phyloP scores from a whole-genome alignment of 768 basidiomycete genomes.

The Mycena epipterygia region DNA sequence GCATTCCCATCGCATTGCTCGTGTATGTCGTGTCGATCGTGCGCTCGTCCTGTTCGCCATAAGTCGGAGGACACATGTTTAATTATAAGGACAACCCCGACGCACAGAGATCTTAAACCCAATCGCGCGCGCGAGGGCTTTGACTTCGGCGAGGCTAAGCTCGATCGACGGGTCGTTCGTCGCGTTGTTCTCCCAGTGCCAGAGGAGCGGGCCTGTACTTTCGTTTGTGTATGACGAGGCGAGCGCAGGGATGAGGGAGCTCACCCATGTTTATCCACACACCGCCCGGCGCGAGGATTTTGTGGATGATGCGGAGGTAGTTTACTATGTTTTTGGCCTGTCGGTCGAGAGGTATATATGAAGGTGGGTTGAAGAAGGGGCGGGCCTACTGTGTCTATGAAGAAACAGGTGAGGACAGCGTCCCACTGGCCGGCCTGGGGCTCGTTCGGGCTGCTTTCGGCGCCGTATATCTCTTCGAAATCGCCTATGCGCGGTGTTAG shows the following conservation, averaged over 20 bases:
- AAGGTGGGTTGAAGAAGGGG: neutral
- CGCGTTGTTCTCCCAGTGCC: constrained; percentile 96
- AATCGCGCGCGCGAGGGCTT: constrained; percentile 74
- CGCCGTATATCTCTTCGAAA: constrained; percentile 93
- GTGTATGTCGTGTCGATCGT: constrained; percentile 90
- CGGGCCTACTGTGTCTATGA: constrained; percentile 88
- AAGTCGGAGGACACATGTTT: neutral
- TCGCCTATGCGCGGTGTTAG: constrained; percentile 70
- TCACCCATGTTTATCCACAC: constrained; percentile 92
- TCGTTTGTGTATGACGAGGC: neutral
- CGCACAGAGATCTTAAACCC: constrained; percentile 89
- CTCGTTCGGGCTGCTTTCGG: constrained; percentile 60
- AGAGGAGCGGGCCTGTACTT: constrained; percentile 84
- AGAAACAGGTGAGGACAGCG: constrained; percentile 94
- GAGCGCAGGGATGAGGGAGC: constrained; percentile 24
- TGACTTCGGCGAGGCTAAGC: constrained; percentile 91
- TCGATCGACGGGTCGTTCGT: constrained; percentile 88
- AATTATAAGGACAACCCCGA: constrained; percentile 4
- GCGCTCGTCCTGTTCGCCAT: constrained; percentile 75
- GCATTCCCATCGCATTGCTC: constrained; percentile 83
- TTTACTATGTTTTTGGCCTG: constrained; percentile 94
- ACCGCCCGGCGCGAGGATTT: constrained; percentile 86
- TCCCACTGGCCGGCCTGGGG: constrained; percentile 88
- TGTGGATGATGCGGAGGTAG: constrained; percentile 89
- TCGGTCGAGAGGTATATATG: neutral